A percentile compares a stretch with the other conserved stretches of the same genome.
phyloP scores from a whole-genome alignment of 768 basidiomycete genomes.

The Suillus luteus region DNA sequence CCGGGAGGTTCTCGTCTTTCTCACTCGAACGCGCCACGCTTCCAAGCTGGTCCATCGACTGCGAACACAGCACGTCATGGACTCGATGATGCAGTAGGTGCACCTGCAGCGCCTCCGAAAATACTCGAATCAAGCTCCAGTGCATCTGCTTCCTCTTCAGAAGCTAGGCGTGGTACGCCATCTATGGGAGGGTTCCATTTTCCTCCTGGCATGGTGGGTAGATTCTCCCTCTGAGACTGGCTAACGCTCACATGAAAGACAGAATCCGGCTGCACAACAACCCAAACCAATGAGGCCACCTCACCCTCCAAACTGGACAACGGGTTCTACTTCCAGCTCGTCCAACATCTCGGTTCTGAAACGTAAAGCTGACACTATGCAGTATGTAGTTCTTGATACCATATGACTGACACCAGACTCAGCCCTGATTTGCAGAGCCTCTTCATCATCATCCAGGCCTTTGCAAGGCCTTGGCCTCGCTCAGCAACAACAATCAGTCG shows the following conservation, averaged over 20 bases:
- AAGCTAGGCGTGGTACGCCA: slow-evolving; percentile 32
- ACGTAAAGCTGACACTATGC: slow-evolving; percentile 37
- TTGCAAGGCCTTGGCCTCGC: slow-evolving; percentile 43
- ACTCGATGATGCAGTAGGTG: background rate
- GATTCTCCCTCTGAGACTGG: background rate
- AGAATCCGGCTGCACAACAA: slow-evolving; percentile 19
- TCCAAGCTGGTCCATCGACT: background rate
- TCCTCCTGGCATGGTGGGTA: slow-evolving; percentile 46
- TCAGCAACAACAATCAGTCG: slow-evolving; percentile 30
- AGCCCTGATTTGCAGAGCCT: slow-evolving; percentile 18
- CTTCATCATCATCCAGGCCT: slow-evolving; percentile 23
- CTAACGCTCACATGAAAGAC: background rate
- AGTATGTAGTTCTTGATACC: slow-evolving; percentile 27
- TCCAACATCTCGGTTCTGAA: slow-evolving; percentile 28
- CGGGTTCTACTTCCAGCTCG: slow-evolving; percentile 14
- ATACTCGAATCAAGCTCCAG: slow-evolving; percentile 1
- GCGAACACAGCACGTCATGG: background rate
- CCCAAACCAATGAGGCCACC: slow-evolving; percentile 12
- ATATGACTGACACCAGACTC: background rate
- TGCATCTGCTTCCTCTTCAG: slow-evolving; percentile 2
- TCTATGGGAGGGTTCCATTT: slow-evolving; percentile 54
- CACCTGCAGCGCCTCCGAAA: background rate
- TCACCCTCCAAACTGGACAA: slow-evolving; percentile 15
- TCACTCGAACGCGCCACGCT: background rate
- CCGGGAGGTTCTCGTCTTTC: background rate